Evolutionary conservation across 768 basidiomycete genomes (phyloP), one percentile per base, ranked within the genome.

Genomic region (Kwoniella bestiolae): DNA sequence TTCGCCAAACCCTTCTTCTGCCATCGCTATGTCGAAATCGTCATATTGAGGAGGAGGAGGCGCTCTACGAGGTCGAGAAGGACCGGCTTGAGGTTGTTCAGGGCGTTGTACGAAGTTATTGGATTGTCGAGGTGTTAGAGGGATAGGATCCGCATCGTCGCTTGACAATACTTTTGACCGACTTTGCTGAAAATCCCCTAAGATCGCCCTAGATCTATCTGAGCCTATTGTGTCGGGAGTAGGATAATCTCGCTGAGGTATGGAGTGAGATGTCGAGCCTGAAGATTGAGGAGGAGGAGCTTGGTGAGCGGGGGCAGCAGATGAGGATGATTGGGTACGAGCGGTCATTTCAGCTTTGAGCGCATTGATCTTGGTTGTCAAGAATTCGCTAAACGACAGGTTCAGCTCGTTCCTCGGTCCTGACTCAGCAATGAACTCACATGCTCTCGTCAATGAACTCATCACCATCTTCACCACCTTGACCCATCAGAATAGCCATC

Each of bases 11-110:
- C 60, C 49, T 18, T 41, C 67, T 61, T 68, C 70, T 2, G 70
- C 68, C 56, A 63, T 65, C 8, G 68, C 66, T 26, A 72, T 52
- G 63, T 74, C 67, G 28, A 67, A 44, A 25, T 70, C 64, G 25
- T 73, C 70, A 28, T 65, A 31, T 14, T 28, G 31, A 23, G 61
- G 67, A 14, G 59, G 59, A 9, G 65, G 16, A 50, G 49, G 58
- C 2, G 9, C 8, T 38, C 35, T 9, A n/a, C 38, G 58, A 11
- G 51, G 29, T 38, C 65, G 57, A 26, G 65, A 60, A 5, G 52
- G 56, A 23, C 62, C 56, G 41, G 56, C 56, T 18, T 55, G 25
- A 25, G 60, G 31, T 26, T 32, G 45, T 49, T 29, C 41, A 21
- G 23, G 9, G 18, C 49, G 50, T 7, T 41, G 52, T 26, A 35